Conservation (phyloP, 2,329 filamentous ascomycete species). For the Fusarium marasasianum region DNA sequence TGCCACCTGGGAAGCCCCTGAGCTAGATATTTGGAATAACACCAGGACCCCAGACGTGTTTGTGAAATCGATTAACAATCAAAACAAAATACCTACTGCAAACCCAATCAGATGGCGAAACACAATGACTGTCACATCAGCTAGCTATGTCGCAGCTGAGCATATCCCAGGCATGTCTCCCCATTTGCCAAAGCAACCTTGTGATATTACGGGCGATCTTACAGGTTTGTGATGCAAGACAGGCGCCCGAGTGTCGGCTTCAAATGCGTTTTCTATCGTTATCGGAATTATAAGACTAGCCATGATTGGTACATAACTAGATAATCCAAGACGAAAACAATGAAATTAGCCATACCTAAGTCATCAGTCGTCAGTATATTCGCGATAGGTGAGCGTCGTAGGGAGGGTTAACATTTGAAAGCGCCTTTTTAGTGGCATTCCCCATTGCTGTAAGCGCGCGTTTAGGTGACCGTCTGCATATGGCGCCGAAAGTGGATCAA, state of each 20-base stretch:
- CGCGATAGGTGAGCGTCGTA: not conserved
- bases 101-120: slow-evolving; percentile 17
- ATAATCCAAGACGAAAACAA: not conserved
- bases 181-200: slow-evolving; percentile 29
- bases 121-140: slow-evolving; percentile 21
- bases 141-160: slow-evolving; percentile 19
- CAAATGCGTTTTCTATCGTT: not conserved
- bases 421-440: not conserved
- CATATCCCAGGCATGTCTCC: slow-evolving; percentile 17
- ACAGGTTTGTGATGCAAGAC: slow-evolving; percentile 15
- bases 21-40: not conserved
- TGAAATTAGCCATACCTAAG: not conserved
- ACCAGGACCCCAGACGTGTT: not conserved
- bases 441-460: slow-evolving; percentile 43
- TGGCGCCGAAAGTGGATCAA: slow-evolving; percentile 13
- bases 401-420: not conserved
- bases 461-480: slow-evolving; percentile 25
- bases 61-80: not conserved
- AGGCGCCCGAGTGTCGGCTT: slow-evolving; percentile 25
- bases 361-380: not conserved
- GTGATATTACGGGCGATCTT: slow-evolving; percentile 22
- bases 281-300: not conserved
- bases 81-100: not conserved
- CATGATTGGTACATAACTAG: not conserved
- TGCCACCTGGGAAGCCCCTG: not conserved